Evolutionary conservation across 2,329 filamentous ascomycete species (phyloP), one percentile per base, ranked within the genome.

Genomic region (Diaporthe aspalathi): DNA sequence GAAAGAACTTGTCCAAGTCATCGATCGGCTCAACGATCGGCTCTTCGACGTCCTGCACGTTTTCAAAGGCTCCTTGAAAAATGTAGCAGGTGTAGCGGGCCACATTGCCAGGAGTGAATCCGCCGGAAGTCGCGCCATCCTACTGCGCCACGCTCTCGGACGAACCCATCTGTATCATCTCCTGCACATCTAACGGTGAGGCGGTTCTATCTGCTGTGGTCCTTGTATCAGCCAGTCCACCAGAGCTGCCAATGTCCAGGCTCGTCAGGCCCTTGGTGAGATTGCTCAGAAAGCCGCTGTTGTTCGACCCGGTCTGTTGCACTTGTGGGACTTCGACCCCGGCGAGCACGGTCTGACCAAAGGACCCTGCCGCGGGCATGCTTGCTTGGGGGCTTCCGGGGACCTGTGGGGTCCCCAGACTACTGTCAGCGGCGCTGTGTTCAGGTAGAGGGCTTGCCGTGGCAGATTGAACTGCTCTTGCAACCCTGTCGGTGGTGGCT

Each of bases 371-470:
- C n/a, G 38, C 53, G 35, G 68, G 35, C 32, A 22, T 68, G 54
- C 32, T 40, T 35, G 83, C 81, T 60, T 80, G 80, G 2, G 84
- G 80, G 35, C 81, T 84, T 14, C 76, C 72, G 0, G 76, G 70
- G 6, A 76, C 76, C 12, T 75, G 75, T 1, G 80, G 80, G 1
- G 79, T 79, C 14, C 68, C 71, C 6, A 76, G 72, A 38, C 56
- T 56, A 68, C 75, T 76, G 66, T 74, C 75, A 16, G 74, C 73
- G 16, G 74, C 73, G 40, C 70, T 75, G 24, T 68, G 83, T 79
- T 82, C 83, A 77, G 85, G 84, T 14, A 78, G 87, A 81, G 85
- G 87, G 85, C 74, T 74, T 16, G 70, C 67, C 53, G 70, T 68
- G 73, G 74, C 74, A 4, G 77, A 74, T 35, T 80, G 79, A 53